These are phyloP conservation scores for Globisporangium canariense DNA, from an alignment of 352 stramenopile genomes.

Conservation along the genomic window DNA sequence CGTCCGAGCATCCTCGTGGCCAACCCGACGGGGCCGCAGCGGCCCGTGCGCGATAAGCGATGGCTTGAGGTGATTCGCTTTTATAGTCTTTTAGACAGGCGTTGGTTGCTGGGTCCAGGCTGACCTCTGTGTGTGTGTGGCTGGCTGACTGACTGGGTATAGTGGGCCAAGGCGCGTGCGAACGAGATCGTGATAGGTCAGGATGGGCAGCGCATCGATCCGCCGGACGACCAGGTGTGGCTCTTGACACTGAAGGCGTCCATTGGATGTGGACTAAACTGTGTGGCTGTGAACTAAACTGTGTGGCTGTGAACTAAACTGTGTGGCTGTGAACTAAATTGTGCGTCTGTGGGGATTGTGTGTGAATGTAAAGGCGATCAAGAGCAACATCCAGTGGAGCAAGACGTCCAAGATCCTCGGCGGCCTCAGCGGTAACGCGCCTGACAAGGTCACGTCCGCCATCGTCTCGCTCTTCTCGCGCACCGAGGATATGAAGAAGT, in stretches of 20 bases:
- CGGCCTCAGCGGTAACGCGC: constrained; percentile 31
- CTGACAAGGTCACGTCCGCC: constrained; percentile 49
- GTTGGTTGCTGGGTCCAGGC: neutral
- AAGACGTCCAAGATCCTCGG: constrained; percentile 60
- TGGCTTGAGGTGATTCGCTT: constrained; percentile 31
- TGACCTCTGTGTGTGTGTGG: neutral
- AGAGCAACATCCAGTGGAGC: constrained; percentile 62
- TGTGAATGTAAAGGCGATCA: constrained; percentile 14
- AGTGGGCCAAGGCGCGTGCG: constrained; percentile 55
- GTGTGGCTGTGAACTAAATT: neutral
- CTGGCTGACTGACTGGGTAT: neutral
- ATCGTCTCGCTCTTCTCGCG: constrained; percentile 55
- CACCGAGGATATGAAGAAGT: constrained; percentile 12
- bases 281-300: neutral
- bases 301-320: neutral
- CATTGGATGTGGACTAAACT: neutral
- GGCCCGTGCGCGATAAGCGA: constrained; percentile 23
- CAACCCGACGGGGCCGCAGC: constrained; percentile 17
- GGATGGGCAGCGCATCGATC: constrained; percentile 18
- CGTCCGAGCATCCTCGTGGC: constrained; percentile 15
- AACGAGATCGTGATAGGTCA: constrained; percentile 28
- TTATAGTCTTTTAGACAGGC: neutral
- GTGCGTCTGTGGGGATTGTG: neutral
- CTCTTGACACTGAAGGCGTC: neutral
- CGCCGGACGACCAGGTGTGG: constrained; percentile 26